Evolutionary conservation across 2,329 filamentous ascomycete genomes (phyloP), one percentile per base, ranked within the genome.

Genomic region (Scleromitrula shiraiana): DNA sequence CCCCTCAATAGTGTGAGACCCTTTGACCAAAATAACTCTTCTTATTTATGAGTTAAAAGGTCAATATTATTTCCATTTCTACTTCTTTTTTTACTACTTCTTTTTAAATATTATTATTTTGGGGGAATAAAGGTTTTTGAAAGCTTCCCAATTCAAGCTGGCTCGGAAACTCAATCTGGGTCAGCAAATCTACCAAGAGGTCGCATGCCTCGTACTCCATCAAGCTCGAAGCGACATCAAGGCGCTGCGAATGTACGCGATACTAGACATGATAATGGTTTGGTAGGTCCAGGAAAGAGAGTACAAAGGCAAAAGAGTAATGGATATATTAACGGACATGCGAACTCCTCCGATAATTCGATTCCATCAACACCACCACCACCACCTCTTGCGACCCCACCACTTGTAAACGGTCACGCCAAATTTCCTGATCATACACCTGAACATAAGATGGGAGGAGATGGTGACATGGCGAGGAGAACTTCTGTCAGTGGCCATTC

Each of bases 251-350:
- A 74, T 70, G 76, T 82, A 67, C 80, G 81, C 71, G 83, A 83
- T 69, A 79, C 75, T 63, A 81, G 85, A 68, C 85, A 94, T 71
- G 89, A 95, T 71, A 89, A 87, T 83, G 88, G 88, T 64, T 75
- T 88, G 67, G 84, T 89, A 75, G 82, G 82, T 62, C 80, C 85
- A 44, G 83, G 83, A 58, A 88, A 82, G 73, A 82, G 82, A 53
- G 57, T 64, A 30, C 56, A 56, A 54, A 76, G 74, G 65, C 72
- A 76, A 62, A 76, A 72, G 62, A 76, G 74, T 52, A 75, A 72
- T 67, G 70, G 71, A 57, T 68, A 76, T 60, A 62, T 77, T 62
- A 76, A 75, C 66, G 73, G 70, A 56, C 68, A 64, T 59, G 62
- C 69, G 48, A 71, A 65, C 66, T 57, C 64, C 58, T 66, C 60